These are phyloP conservation scores for Magnusiomyces suaveolens DNA, from an alignment of 1,139 yeast species.

Conservation along the genomic window DNA sequence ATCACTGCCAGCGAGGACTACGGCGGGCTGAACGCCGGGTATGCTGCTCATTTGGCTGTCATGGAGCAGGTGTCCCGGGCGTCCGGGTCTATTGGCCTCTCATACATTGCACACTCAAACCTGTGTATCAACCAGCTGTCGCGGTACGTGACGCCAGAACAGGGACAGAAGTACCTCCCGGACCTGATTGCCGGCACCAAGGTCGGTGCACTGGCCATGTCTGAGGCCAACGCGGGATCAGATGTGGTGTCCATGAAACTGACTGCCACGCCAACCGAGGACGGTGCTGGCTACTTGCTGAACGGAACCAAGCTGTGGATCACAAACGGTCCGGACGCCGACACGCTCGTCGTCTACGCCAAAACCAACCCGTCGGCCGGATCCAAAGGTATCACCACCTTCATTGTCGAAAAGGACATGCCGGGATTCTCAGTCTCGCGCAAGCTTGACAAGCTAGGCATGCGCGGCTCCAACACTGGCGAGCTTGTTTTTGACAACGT, in stretches of 20 bases:
- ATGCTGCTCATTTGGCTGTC: constrained; percentile 29
- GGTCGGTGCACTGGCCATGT: constrained; percentile 31
- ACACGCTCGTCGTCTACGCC: constrained; percentile 29
- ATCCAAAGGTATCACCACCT: constrained; percentile 29
- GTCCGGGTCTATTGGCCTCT: constrained; percentile 29
- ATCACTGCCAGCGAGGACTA: constrained; percentile 30
- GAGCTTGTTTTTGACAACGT: constrained; percentile 30
- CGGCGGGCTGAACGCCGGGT: constrained; percentile 31
- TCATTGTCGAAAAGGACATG: constrained; percentile 28
- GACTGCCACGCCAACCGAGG: constrained; percentile 26
- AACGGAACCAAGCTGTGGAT: constrained; percentile 34
- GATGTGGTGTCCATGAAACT: constrained; percentile 31
- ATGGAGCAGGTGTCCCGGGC: constrained; percentile 32
- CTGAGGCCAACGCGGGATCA: constrained; percentile 32
- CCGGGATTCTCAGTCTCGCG: constrained; percentile 28
- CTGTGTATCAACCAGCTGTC: constrained; percentile 30
- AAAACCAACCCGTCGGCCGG: constrained; percentile 31
- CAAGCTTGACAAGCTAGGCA: constrained; percentile 30
- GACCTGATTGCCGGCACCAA: constrained; percentile 27
- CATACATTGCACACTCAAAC: constrained; percentile 32
- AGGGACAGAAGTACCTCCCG: constrained; percentile 28
- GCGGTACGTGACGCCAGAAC: constrained; percentile 26
- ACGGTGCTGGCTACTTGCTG: constrained; percentile 27
- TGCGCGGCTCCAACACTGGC: constrained; percentile 32
- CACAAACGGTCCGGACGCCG: constrained; percentile 33